phyloP scores from a whole-genome alignment of 2,329 filamentous ascomycete species.

The Monilinia vaccinii-corymbosi region DNA sequence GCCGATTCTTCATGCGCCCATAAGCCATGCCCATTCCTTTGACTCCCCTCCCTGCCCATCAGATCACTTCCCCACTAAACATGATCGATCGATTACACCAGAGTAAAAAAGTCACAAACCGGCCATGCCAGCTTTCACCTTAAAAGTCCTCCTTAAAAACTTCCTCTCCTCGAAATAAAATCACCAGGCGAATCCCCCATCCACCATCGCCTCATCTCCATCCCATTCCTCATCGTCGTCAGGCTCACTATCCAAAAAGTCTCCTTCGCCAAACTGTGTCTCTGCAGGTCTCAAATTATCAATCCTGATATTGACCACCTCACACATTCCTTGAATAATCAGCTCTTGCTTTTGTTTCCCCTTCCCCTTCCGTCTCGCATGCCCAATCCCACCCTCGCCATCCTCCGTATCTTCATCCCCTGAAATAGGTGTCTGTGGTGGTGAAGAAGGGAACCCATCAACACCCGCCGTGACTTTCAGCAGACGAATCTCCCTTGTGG shows the following conservation, averaged over 20 bases:
- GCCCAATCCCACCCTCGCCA: background rate
- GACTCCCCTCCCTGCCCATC: background rate
- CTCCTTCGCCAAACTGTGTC: slow-evolving; percentile 57
- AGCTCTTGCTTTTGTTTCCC: slow-evolving; percentile 31
- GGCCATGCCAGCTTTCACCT: background rate
- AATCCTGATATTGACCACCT: slow-evolving; percentile 60
- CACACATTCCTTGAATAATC: slow-evolving; percentile 58
- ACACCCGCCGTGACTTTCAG: slow-evolving; percentile 25
- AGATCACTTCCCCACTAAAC: too few species aligned
- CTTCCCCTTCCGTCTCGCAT: background rate
- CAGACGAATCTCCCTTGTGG: slow-evolving; percentile 22
- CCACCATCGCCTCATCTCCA: slow-evolving; percentile 20
- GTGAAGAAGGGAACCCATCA: slow-evolving; percentile 15
- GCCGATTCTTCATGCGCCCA: background rate
- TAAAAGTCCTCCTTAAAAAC: background rate
- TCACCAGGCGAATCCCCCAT: slow-evolving; percentile 4
- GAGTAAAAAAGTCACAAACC: background rate
- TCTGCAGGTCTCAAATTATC: slow-evolving; percentile 69
- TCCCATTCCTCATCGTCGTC: slow-evolving; percentile 46
- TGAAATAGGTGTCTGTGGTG: slow-evolving; percentile 7
- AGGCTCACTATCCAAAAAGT: slow-evolving; percentile 55
- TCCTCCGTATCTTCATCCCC: slow-evolving; percentile 9
- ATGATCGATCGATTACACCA: background rate
- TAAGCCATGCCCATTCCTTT: background rate
- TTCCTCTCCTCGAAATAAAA: background rate